Conservation (phyloP, 768 basidiomycete species). For the Lactarius evosmus region DNA sequence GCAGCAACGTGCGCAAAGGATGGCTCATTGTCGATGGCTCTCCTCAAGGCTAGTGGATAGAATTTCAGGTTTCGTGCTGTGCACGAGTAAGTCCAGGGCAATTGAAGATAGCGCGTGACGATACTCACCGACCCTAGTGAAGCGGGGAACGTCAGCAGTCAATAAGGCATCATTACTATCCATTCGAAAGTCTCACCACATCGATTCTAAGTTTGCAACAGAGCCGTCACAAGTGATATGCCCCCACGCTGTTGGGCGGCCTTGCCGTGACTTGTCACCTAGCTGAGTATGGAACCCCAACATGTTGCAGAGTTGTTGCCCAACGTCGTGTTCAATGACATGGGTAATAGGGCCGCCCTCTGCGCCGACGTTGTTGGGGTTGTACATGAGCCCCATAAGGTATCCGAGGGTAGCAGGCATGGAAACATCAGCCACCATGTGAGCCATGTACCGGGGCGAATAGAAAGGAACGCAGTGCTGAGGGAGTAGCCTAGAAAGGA, state of each 20-base stretch:
- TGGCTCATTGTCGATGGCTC: constrained; percentile 26
- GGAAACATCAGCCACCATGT: constrained; percentile 40
- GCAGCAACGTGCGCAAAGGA: constrained; percentile 36
- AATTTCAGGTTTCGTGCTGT: constrained; percentile 48
- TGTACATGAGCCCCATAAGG: constrained; percentile 33
- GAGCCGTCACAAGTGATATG: constrained; percentile 45
- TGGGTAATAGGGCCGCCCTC: constrained; percentile 43
- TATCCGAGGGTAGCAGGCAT: constrained; percentile 33
- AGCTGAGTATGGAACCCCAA: constrained; percentile 36
- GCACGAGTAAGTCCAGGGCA: constrained; percentile 1
- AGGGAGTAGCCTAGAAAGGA: constrained; percentile 30
- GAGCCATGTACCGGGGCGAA: constrained; percentile 41
- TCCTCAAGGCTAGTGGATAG: constrained; percentile 41
- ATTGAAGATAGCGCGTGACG: not conserved
- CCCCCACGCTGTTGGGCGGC: constrained; percentile 36
- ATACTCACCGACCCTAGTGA: constrained; percentile 20
- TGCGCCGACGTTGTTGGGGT: constrained; percentile 46
- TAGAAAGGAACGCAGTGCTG: constrained; percentile 40
- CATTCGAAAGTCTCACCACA: constrained; percentile 36
- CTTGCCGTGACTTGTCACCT: not conserved
- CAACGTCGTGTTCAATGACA: constrained; percentile 39
- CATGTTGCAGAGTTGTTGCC: constrained; percentile 41
- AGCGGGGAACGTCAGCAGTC: constrained; percentile 1
- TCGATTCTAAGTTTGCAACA: constrained; percentile 47
- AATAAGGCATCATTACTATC: not conserved